Conservation (phyloP, 164 flowering plant genomes). For the Akebia trifoliata region DNA sequence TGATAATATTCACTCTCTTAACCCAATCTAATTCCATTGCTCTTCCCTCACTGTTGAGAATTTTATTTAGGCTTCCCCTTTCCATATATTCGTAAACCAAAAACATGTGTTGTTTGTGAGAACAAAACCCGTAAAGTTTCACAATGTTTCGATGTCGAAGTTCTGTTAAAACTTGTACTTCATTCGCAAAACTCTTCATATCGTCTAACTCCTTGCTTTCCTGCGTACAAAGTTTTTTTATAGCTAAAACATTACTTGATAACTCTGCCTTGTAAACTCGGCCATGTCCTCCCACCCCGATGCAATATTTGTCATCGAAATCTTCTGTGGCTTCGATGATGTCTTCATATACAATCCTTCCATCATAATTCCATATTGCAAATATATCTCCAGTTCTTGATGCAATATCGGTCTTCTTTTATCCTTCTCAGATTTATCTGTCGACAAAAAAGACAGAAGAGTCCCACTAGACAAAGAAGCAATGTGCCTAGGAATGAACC, state of each 20-base stretch:
- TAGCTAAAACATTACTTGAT: slow-evolving; percentile 11
- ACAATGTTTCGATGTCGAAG: slow-evolving; percentile 2
- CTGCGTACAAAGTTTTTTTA: slow-evolving; percentile 5
- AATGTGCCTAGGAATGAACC: too few relatives aligned
- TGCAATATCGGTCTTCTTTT: neutral
- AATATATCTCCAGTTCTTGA: neutral
- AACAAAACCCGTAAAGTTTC: neutral
- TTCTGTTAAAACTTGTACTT: slow-evolving; percentile 1
- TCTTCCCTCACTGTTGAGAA: slow-evolving; percentile 1
- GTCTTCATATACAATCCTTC: slow-evolving; percentile 7
- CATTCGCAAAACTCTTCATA: slow-evolving; percentile 4
- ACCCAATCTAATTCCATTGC: slow-evolving; percentile 12
- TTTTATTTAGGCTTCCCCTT: slow-evolving; percentile 5
- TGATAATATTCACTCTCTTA: slow-evolving; percentile 5
- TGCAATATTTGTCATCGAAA: slow-evolving; percentile 8
- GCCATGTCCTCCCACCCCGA: slow-evolving; percentile 13
- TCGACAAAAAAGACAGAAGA: too few relatives aligned
- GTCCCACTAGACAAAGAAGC: too few relatives aligned
- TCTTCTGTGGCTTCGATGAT: slow-evolving; percentile 17
- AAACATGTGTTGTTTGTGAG: neutral
- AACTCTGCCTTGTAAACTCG: slow-evolving; percentile 14
- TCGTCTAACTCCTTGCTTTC: neutral
- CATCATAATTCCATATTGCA: slow-evolving; percentile 10
- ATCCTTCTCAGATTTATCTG: too few relatives aligned
- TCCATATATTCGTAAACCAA: slow-evolving; percentile 8